Base-by-base conservation (phyloP, 78 protist species). In the Anaeramoeba ignava region DNA sequence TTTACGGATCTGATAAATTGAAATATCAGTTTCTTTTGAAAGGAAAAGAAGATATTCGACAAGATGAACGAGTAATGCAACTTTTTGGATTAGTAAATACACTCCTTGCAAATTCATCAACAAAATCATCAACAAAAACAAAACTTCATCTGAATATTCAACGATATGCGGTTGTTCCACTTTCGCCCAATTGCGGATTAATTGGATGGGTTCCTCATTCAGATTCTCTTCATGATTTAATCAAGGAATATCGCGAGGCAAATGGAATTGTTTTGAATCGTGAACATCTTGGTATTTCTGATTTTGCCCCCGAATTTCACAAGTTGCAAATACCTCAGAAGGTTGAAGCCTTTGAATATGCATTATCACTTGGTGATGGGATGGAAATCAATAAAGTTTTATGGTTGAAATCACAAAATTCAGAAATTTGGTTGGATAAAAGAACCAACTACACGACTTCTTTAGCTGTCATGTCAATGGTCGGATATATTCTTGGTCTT, bases 11-110 rank as follows among this genome's bases (percentile, higher is more conserved):
- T 2, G 92, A 90, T 54, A 90, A 89, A 39, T 3, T 0, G 12
- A 2, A 2, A 33, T 94, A 93, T 84, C 38, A 81, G 78, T 97
- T 90, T 93, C 83, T 96, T 40, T 94, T 97, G 80, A 97, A 96
- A 78, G 98, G 98, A 38, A 97, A 96, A 88, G 99, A 98, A 90
- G 99, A 98, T 82, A 3, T 86, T 1, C 82, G 86, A 0, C 90
- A 84, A 33, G 73, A 54, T 17, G 73, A 54, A 54, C 8, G 73
- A 17, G 17, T 54, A 54, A 54, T 54, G 73, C 73, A 54, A 54
- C 73, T 54, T 8, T 54, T 54, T 54, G 73, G 73, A 8, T 54
- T 54, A 17, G 17, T 54, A 8, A 54, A 54, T 54, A 54, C 17
- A 27, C 73, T 54, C 36, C 17, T 54, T 54, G 73, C 73, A 54